Base-by-base conservation (phyloP, 768 basidiomycete genomes). In the Psilocybe azurescens region DNA sequence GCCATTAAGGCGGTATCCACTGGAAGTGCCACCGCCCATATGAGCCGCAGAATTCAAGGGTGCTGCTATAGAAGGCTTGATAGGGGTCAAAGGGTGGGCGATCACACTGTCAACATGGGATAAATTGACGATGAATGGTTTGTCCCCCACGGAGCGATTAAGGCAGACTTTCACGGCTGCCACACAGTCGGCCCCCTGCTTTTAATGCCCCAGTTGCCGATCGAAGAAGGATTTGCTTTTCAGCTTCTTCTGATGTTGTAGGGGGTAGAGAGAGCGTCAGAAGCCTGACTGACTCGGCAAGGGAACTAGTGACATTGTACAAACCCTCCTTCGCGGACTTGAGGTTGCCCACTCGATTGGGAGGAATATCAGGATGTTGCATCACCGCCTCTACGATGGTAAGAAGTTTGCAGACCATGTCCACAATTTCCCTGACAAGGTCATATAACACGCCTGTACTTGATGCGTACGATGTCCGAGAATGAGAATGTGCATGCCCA, bases 391-490 rank as follows among this genome's bases (percentile, higher is more conserved):
- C 97, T 51, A 97, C 94, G 58, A 99, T 89, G 32, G 89, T 90
- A 57, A 99, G 83, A 62, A 97, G 82, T 71, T 92, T 93, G 78
- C 94, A 91, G 20, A 97, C 95, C 78, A 91, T 89, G 74, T 97
- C 95, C 55, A 98, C 92, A 51, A 95, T 91, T 76, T 97, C 94
- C 55, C 91, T 87, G n/a, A 96, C 94, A 56, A 98, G 86, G 67
- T 98, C 95, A 71, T 97, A 95, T 75, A 99, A 83, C 67, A 95
- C 91, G 1, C 94, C 96, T 14, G 95, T 96, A 62, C 90, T 94
- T 5, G 94, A 93, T 0, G 97, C 94, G 75, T 98, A 96, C 30
- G 93, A 93, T 44, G 86, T 82, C 49, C 93, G 89, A 20, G 93
- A 89, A 79, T 98, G 93, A 14, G 93, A 93, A 69, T 99, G 97